Conservation (phyloP, 768 basidiomycete genomes). For the Podaxis sp. region DNA sequence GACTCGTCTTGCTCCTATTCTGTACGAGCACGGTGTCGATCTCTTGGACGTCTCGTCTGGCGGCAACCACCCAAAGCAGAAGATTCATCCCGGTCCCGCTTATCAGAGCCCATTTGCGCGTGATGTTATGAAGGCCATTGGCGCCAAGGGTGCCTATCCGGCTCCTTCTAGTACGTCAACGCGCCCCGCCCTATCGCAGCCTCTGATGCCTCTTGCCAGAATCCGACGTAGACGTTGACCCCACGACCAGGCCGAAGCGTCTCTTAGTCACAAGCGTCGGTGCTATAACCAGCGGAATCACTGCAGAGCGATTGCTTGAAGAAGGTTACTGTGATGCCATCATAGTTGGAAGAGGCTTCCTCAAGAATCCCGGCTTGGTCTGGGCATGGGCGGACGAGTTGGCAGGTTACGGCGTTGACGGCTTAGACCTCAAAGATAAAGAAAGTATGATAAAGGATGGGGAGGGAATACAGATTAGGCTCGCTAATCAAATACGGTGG, state of each 20-base stretch:
- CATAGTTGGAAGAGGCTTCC: slow-evolving; percentile 48
- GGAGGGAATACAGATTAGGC: slow-evolving; percentile 8
- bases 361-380: slow-evolving; percentile 51
- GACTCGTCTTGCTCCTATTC: slow-evolving; percentile 49
- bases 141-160: neutral
- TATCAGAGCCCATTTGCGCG: slow-evolving; percentile 57
- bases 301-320: slow-evolving; percentile 55
- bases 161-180: neutral
- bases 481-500: slow-evolving; percentile 15
- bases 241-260: neutral
- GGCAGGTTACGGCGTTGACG: neutral
- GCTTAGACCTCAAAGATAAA: neutral
- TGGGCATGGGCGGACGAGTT: slow-evolving; percentile 39
- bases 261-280: slow-evolving; percentile 44
- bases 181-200: neutral
- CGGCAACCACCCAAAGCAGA: slow-evolving; percentile 46
- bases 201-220: neutral
- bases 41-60: slow-evolving; percentile 69
- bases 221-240: neutral
- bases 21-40: slow-evolving; percentile 65
- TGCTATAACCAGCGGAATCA: slow-evolving; percentile 47
- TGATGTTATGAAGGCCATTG: slow-evolving; percentile 41
- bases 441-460: neutral
- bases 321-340: slow-evolving; percentile 57
- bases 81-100: slow-evolving; percentile 26